Evolutionary conservation across 2,329 filamentous ascomycete species (phyloP).

Genomic region (Lachnellula willkommii): DNA sequence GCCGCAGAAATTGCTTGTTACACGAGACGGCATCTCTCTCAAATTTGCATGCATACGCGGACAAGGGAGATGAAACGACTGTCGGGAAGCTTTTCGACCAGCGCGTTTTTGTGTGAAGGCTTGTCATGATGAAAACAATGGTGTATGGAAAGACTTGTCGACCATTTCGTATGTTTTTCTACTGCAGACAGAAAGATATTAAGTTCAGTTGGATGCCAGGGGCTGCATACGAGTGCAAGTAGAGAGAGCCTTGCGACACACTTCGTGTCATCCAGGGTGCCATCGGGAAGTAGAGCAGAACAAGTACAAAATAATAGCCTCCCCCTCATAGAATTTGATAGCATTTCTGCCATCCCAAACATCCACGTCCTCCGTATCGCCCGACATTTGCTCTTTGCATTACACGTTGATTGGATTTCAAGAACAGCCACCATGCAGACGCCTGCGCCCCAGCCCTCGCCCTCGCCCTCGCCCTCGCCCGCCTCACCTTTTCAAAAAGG

Average conservation of each 20-base stretch:
- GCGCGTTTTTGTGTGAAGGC: constrained; percentile 1
- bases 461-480: neutral
- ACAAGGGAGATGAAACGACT: neutral
- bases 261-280: too few species aligned
- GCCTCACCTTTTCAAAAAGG: constrained; percentile 4
- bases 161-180: neutral
- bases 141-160: neutral
- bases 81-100: constrained; percentile 7
- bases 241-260: too few species aligned
- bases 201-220: neutral
- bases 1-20: constrained; percentile 1
- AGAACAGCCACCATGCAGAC: neutral
- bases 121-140: neutral
- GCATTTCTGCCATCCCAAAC: neutral
- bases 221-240: too few species aligned
- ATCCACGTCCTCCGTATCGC: neutral
- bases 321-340: neutral
- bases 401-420: neutral
- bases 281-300: neutral
- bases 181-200: neutral
- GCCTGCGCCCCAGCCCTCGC: constrained; percentile 9
- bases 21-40: neutral
- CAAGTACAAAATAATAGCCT: constrained; percentile 1
- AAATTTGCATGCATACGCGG: constrained; percentile 2
- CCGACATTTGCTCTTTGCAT: neutral